Conservation (phyloP, 495 filamentous ascomycete genomes). For the Penicillium malachiteum region DNA sequence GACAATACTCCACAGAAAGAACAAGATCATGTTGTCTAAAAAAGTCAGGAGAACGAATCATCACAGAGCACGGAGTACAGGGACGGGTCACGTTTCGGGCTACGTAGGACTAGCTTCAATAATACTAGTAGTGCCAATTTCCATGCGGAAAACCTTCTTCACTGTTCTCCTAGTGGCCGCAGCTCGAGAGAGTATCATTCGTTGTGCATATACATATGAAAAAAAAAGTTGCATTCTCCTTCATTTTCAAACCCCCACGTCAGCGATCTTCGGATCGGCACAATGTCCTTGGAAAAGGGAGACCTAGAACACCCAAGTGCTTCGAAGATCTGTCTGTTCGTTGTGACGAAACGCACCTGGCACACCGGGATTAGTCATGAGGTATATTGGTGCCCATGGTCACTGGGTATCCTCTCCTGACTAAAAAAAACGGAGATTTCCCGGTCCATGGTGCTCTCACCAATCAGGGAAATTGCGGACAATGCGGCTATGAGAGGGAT, state of each 20-base stretch:
- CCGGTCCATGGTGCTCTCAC: neutral
- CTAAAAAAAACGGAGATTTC: neutral
- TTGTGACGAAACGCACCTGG: constrained; percentile 25
- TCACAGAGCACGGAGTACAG: too few relatives aligned
- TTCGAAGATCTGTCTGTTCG: neutral
- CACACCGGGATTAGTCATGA: neutral
- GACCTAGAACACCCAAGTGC: neutral
- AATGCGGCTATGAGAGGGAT: neutral
- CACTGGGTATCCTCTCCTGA: neutral
- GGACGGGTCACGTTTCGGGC: neutral
- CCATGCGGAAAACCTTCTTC: constrained; percentile 1
- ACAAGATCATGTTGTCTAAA: too few relatives aligned
- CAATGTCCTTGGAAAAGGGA: constrained; percentile 12
- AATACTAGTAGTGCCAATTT: neutral
- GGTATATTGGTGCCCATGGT: neutral
- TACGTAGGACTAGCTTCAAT: neutral
- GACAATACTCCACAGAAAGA: too few relatives aligned
- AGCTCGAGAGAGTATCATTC: neutral
- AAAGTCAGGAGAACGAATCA: too few relatives aligned
- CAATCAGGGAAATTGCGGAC: constrained; percentile 1
- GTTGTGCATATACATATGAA: neutral
- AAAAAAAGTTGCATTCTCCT: neutral
- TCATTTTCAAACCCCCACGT: constrained; percentile 20
- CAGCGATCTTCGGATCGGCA: constrained; percentile 33
- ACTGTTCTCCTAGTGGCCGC: neutral